These are phyloP conservation scores for Grigorovia transvaalensis DNA, from an alignment of 805 yeast genomes.

Conservation along the genomic window DNA sequence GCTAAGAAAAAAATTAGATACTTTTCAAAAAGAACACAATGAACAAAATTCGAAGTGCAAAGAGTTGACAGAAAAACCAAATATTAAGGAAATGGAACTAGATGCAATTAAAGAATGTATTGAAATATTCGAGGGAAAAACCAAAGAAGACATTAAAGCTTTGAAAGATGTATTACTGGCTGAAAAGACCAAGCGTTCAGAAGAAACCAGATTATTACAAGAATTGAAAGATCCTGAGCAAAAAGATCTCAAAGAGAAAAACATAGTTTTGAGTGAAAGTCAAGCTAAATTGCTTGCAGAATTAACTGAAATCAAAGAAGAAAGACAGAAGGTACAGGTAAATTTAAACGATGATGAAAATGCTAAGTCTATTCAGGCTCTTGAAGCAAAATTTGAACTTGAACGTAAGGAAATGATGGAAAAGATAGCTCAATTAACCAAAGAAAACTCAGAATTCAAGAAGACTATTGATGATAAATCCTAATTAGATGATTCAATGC, in stretches of 20 bases:
- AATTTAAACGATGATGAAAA: not conserved
- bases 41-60: not conserved
- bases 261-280: not conserved
- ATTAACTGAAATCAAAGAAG: not conserved
- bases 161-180: not conserved
- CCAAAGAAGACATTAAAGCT: not conserved
- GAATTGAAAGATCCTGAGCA: not conserved
- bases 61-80: not conserved
- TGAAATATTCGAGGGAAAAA: not conserved
- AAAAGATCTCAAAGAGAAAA: not conserved
- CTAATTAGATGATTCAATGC: conserved; percentile 55
- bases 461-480: conserved; percentile 11
- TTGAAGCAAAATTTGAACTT: conserved; percentile 1
- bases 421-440: conserved; percentile 3
- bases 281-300: not conserved
- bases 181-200: not conserved
- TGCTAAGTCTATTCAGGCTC: not conserved
- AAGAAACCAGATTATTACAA: not conserved
- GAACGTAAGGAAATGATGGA: conserved; percentile 3
- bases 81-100: not conserved
- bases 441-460: conserved; percentile 6
- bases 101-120: not conserved
- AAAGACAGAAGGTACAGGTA: not conserved
- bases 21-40: not conserved
- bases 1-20: not conserved